These are phyloP conservation scores for Rhizophagus prolifer DNA, from an alignment of 192 early-diverging fungal genomes.

Conservation along the genomic window DNA sequence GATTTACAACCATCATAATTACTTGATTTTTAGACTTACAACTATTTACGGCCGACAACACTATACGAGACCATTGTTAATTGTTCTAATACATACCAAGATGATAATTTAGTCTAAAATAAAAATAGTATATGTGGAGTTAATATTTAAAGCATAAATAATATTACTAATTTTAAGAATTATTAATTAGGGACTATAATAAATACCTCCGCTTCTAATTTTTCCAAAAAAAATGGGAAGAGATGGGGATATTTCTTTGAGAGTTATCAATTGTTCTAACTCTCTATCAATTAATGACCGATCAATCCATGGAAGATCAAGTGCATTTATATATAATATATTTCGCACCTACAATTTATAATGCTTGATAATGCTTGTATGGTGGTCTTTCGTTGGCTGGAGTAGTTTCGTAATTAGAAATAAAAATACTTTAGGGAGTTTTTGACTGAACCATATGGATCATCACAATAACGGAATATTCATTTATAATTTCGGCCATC, in stretches of 20 bases:
- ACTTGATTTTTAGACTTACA: no score
- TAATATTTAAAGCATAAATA: neutral
- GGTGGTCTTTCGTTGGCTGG: neutral
- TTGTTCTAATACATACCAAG: neutral
- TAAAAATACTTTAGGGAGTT: neutral
- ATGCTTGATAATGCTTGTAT: neutral
- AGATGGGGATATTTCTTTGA: neutral
- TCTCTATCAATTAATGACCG: constrained; percentile 3
- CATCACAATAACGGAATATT: neutral
- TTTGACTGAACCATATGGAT: neutral
- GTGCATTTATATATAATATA: neutral
- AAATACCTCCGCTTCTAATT: neutral
- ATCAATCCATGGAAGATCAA: neutral
- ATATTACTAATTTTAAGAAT: neutral
- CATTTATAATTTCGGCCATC: constrained; percentile 1
- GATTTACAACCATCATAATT: no score
- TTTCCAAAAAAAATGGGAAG: neutral
- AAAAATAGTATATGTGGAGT: no score
- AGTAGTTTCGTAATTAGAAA: neutral
- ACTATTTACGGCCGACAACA: no score
- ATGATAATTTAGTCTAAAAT: constrained; percentile 1
- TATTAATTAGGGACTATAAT: constrained; percentile 1
- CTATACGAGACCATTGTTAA: no score
- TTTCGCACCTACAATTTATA: neutral
- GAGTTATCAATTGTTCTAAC: neutral